A percentile compares a stretch with the other conserved stretches of the same genome.
These are phyloP conservation scores for Microsporum ferrugineum DNA, from an alignment of 2,329 filamentous ascomycete species.

Conservation along the genomic window DNA sequence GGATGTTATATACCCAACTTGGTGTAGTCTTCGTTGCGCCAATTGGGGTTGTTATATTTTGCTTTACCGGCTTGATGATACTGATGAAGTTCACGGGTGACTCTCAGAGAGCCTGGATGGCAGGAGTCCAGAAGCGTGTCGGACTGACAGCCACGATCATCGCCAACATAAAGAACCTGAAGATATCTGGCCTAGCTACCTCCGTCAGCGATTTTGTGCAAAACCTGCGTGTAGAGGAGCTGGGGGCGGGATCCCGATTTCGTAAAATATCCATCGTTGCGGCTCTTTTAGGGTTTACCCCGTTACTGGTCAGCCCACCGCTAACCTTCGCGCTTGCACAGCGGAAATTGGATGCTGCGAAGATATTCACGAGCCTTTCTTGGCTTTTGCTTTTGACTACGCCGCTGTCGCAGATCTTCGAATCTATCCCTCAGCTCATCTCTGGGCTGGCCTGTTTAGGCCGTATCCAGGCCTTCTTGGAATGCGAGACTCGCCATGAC, in stretches of 20 bases:
- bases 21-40: conserved; percentile 17
- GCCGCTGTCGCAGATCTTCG: conserved; percentile 16
- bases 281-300: conserved; percentile 13
- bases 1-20: conserved; percentile 3
- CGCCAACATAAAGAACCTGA: conserved; percentile 31
- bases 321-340: conserved; percentile 4
- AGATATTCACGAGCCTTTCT: conserved; percentile 21
- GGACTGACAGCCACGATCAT: conserved; percentile 24
- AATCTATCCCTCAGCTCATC: conserved; percentile 14
- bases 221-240: conserved; percentile 26
- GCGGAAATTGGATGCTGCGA: conserved; percentile 10
- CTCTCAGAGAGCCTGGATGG: conserved; percentile 18
- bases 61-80: conserved; percentile 16
- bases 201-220: conserved; percentile 25
- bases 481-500: conserved; percentile 14
- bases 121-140: conserved; percentile 19
- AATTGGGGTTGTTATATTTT: conserved; percentile 14
- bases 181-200: conserved; percentile 29
- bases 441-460: conserved; percentile 17
- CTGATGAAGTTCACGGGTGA: conserved; percentile 19
- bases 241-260: conserved; percentile 22
- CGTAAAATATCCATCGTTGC: conserved; percentile 15
- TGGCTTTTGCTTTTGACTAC: conserved; percentile 16
- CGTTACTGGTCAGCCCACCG: conserved; percentile 7
- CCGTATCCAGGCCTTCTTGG: conserved; percentile 19